Evolutionary conservation across 2,329 filamentous ascomycete genomes (phyloP).

Genomic region (Fusarium domesticum): DNA sequence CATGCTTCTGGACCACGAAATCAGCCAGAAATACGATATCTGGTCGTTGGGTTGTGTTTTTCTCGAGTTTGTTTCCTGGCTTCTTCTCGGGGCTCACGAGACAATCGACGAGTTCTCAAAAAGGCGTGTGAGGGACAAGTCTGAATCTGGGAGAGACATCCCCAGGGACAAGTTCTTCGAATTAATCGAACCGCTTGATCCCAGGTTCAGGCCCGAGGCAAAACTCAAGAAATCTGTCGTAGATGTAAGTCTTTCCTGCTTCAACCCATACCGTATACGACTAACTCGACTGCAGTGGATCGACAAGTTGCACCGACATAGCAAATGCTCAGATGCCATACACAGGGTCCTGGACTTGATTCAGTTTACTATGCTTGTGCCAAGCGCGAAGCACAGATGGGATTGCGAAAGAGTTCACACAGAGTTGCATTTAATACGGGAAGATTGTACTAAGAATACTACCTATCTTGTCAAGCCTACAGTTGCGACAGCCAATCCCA

Average conservation of each 20-base stretch:
- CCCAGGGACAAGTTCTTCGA: slow-evolving; percentile 3
- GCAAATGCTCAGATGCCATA: neutral
- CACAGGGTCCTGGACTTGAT: neutral
- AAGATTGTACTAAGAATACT: neutral
- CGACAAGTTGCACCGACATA: neutral
- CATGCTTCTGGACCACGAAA: neutral
- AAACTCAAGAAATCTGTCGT: neutral
- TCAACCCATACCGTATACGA: too few species aligned
- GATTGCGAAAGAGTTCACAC: neutral
- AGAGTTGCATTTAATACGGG: neutral
- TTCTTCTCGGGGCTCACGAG: neutral
- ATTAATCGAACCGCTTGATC: neutral
- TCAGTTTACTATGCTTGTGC: neutral
- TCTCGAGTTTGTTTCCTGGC: slow-evolving; percentile 7
- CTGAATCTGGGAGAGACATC: neutral
- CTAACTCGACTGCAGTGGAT: neutral
- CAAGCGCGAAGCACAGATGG: neutral
- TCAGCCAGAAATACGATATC: slow-evolving; percentile 6
- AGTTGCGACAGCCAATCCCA: neutral
- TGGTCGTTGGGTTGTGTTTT: slow-evolving; percentile 8
- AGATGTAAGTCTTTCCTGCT: neutral
- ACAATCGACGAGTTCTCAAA: neutral
- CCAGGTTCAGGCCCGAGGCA: neutral
- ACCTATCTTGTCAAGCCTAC: neutral
- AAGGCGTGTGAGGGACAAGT: neutral